These are phyloP conservation scores for Aspergillus cristatus DNA, from an alignment of 495 filamentous ascomycete genomes.

Conservation along the genomic window DNA sequence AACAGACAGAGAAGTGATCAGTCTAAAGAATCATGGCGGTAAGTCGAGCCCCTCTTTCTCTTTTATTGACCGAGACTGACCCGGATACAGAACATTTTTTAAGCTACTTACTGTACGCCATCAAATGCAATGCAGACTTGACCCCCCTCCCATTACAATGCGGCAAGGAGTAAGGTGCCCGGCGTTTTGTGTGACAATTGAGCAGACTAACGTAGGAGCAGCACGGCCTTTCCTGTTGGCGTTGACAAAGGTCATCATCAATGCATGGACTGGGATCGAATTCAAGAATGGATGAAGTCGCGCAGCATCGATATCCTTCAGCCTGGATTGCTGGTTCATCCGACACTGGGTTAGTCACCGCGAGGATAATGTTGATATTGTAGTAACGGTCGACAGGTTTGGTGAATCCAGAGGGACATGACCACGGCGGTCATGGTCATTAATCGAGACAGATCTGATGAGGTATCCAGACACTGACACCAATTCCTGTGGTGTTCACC, in stretches of 20 bases:
- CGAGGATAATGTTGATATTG: no score
- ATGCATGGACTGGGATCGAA: slow-evolving; percentile 1
- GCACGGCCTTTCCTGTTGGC: not conserved
- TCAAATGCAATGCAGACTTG: slow-evolving; percentile 2
- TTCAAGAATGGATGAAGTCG: slow-evolving; percentile 1
- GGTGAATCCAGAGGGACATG: no score
- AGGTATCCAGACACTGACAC: no score
- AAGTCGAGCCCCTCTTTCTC: not conserved
- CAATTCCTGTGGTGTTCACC: no score
- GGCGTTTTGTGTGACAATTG: not conserved
- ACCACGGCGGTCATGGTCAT: no score
- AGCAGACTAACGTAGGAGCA: not conserved
- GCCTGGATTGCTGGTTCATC: slow-evolving; percentile 4
- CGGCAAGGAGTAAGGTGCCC: not conserved
- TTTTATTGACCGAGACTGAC: not conserved
- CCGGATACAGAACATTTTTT: slow-evolving; percentile 1
- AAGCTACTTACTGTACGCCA: not conserved
- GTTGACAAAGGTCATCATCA: slow-evolving; percentile 4
- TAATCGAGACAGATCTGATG: no score
- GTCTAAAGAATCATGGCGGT: not conserved
- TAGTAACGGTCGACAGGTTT: no score
- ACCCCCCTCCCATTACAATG: slow-evolving; percentile 1
- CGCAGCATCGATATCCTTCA: slow-evolving; percentile 1
- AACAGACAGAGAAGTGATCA: not conserved
- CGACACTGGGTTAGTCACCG: slow-evolving; percentile 1